These are phyloP conservation scores for Corymbia calophylla DNA, from an alignment of 441 rosid species.

Conservation along the genomic window DNA sequence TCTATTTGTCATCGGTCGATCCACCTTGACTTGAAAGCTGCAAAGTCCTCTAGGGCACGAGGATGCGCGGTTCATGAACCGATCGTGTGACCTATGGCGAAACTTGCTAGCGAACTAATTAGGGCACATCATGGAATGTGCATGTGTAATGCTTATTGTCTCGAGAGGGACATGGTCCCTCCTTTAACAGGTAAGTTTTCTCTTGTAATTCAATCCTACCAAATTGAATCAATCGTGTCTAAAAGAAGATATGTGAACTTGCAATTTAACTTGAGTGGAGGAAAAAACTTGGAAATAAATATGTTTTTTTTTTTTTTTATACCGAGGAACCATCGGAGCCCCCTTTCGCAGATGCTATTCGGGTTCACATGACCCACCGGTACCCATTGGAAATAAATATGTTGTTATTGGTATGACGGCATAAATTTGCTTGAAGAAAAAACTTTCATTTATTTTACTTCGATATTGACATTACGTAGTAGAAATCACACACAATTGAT, in stretches of 20 bases:
- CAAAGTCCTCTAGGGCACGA: background rate
- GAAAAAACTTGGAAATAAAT: background rate
- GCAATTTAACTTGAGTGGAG: background rate
- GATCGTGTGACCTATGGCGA: accelerated
- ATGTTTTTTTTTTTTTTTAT: too few species aligned
- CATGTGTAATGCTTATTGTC: background rate
- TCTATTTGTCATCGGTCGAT: background rate
- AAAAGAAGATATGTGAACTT: background rate
- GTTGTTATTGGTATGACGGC: background rate
- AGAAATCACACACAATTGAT: background rate
- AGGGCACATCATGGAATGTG: background rate
- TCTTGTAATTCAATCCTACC: background rate
- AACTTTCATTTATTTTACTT: background rate
- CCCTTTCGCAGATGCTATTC: too few species aligned
- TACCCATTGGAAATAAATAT: background rate
- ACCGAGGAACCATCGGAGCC: too few species aligned
- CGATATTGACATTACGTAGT: accelerated
- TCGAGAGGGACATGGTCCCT: background rate
- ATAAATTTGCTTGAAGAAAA: background rate
- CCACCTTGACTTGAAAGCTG: background rate
- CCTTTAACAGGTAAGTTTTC: background rate
- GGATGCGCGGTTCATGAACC: background rate
- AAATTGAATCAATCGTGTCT: background rate
- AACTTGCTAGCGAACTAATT: background rate
- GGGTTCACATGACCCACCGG: too few species aligned